Percentiles rank a stretch among this genome's conserved stretches.
Evolutionary conservation across 805 yeast genomes (phyloP).

Genomic region (Starmerella sp.): DNA sequence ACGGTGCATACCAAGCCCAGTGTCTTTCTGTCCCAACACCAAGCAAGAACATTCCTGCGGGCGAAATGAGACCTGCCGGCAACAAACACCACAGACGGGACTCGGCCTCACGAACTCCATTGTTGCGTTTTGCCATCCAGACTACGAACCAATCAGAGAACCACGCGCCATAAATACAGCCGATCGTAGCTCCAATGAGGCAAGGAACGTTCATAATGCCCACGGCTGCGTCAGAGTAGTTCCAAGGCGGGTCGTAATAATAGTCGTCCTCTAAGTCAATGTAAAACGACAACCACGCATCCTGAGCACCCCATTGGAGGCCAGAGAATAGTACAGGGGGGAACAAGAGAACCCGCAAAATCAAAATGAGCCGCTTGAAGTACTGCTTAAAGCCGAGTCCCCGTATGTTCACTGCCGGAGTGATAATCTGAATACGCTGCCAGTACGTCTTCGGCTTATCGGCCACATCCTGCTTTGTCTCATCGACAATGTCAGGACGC

Average conservation of each 20-base stretch:
- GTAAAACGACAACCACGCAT: constrained; percentile 63
- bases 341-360: constrained; percentile 29
- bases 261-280: constrained; percentile 60
- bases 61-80: constrained; percentile 40
- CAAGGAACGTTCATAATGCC: constrained; percentile 68
- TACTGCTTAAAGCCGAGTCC: constrained; percentile 63
- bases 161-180: constrained; percentile 39
- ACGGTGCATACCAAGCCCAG: constrained; percentile 45
- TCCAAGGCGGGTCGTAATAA: constrained; percentile 56
- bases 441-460: constrained; percentile 32
- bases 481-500: constrained; percentile 18
- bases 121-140: constrained; percentile 37
- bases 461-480: constrained; percentile 17
- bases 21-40: constrained; percentile 52
- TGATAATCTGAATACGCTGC: constrained; percentile 34
- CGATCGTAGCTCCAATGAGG: constrained; percentile 43
- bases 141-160: constrained; percentile 43
- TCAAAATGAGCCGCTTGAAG: constrained; percentile 39
- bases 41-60: constrained; percentile 47
- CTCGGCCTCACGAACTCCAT: constrained; percentile 47
- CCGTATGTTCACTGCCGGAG: constrained; percentile 40
- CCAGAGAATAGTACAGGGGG: constrained; percentile 57
- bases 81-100: constrained; percentile 44
- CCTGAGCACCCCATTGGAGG: constrained; percentile 68
- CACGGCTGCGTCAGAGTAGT: constrained; percentile 52